Evolutionary conservation across 1,139 yeast genomes (phyloP), one percentile per base, ranked within the genome.

Genomic region (Hemisphaericaspora xylofermentans): DNA sequence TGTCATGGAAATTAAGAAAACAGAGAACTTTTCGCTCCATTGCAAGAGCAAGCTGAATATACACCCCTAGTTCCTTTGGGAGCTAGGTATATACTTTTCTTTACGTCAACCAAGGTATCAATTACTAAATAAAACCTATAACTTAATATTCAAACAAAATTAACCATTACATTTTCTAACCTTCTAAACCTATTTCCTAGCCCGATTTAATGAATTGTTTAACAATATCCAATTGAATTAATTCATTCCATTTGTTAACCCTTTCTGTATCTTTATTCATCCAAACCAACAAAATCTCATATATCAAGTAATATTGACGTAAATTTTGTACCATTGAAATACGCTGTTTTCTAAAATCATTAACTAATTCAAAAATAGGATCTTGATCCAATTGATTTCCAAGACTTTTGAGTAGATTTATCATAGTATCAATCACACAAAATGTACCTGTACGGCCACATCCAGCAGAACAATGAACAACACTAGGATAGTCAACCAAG

Each of bases 361-460:
- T 70, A 22, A 82, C 86, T 6, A 76, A 69, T 3, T 66, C 59
- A 45, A 66, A 74, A 6, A 71, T 63, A 5, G 78, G 71, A 50
- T 76, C 78, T 24, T 49, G 17, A 3, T 19, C 25, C n/a, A 47
- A 30, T 15, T 39, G 30, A 5, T 28, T 15, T 34, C 45, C 42
- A 38, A 31, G 41, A 14, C 29, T 31, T 27, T 48, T 56, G 36
- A 76, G 54, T 9, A 78, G 59, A 46, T 76, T 79, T 28, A 83
- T 56, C 19, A 85, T 66, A 13, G 84, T 70, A 60, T 88, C 96
- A 29, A 86, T 72, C 0, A 94, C 75, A 44, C 89, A 83, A 49
- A 87, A 84, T 0, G 91, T 87, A 2, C 96, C 96, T 0, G 96
- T 88, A 50, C 96, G 76, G 2, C 96, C 96, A 62, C 96, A 88